Evolutionary conservation across 73 alveolate species (phyloP).

Genomic region (Stentor roeselii): DNA sequence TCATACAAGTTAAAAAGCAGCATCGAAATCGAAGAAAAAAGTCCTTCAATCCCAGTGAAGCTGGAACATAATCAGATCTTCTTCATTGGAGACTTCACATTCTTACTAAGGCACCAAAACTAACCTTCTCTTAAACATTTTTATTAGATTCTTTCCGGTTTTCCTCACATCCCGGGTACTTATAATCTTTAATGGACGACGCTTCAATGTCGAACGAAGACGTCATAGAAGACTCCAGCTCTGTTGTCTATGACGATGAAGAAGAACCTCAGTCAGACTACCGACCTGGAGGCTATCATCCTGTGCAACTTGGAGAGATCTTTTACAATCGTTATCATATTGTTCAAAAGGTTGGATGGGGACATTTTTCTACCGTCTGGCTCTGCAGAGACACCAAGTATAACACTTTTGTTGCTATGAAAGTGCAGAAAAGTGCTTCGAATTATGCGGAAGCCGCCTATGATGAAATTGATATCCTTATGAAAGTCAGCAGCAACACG

Average conservation of each 20-base stretch:
- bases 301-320: conserved; percentile 98
- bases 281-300: conserved; percentile 98
- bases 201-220: conserved; percentile 5
- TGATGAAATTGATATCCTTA: conserved; percentile 96
- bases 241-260: conserved; percentile 53
- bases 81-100: no score
- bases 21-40: no score
- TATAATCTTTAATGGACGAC: conserved; percentile 6
- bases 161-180: no score
- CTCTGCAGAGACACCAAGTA: conserved; percentile 87
- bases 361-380: conserved; percentile 99
- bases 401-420: conserved; percentile 84
- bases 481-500: conserved; percentile 83
- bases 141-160: no score
- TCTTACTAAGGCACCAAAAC: no score
- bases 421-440: conserved; percentile 96
- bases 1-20: no score
- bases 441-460: conserved; percentile 98
- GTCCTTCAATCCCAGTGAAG: no score
- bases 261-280: conserved; percentile 92
- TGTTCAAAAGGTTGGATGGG: conserved; percentile 96
- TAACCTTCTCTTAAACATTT: no score
- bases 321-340: conserved; percentile 89
- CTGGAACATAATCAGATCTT: no score
- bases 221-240: neutral